These are phyloP conservation scores for sunflower (Helianthus annuus) DNA, from an alignment of 129 eudicot genomes.

Conservation along the genomic window DNA sequence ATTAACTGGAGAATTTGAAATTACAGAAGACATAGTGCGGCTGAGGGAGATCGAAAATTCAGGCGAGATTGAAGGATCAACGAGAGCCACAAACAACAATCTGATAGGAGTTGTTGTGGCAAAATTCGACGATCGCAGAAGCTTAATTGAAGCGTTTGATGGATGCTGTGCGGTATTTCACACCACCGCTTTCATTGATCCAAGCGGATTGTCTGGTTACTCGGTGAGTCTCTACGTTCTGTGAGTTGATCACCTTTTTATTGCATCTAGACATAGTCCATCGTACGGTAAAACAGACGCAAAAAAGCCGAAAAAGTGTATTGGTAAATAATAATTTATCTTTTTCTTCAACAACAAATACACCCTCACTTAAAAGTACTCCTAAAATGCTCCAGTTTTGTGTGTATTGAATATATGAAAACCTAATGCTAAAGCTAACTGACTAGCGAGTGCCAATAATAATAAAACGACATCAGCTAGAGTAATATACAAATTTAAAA, in stretches of 20 bases:
- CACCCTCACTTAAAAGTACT: too few species aligned
- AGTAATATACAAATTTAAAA: too few species aligned
- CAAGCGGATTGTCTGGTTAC: slow-evolving; percentile 78
- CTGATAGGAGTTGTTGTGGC: slow-evolving; percentile 55
- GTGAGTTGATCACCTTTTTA: not conserved
- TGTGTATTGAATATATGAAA: too few species aligned
- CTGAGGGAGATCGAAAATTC: slow-evolving; percentile 63
- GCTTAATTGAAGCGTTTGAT: slow-evolving; percentile 52
- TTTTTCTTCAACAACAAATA: too few species aligned
- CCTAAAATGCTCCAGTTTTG: too few species aligned
- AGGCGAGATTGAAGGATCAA: slow-evolving; percentile 53
- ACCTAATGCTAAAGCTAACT: too few species aligned
- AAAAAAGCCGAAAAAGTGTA: too few species aligned
- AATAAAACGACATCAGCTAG: too few species aligned
- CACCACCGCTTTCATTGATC: slow-evolving; percentile 72
- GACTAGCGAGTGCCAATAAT: too few species aligned
- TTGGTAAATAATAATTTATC: too few species aligned
- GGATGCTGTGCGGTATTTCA: slow-evolving; percentile 80
- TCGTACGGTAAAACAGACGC: too few species aligned
- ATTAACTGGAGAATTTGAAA: not conserved
- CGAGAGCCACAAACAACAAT: slow-evolving; percentile 29
- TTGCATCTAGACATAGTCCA: too few species aligned
- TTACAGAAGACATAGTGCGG: slow-evolving; percentile 63
- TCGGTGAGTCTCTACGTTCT: slow-evolving; percentile 47
- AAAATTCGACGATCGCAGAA: slow-evolving; percentile 41